These are phyloP conservation scores for Hirsutella thompsonii DNA, from an alignment of 2,329 filamentous ascomycete genomes.

Conservation along the genomic window DNA sequence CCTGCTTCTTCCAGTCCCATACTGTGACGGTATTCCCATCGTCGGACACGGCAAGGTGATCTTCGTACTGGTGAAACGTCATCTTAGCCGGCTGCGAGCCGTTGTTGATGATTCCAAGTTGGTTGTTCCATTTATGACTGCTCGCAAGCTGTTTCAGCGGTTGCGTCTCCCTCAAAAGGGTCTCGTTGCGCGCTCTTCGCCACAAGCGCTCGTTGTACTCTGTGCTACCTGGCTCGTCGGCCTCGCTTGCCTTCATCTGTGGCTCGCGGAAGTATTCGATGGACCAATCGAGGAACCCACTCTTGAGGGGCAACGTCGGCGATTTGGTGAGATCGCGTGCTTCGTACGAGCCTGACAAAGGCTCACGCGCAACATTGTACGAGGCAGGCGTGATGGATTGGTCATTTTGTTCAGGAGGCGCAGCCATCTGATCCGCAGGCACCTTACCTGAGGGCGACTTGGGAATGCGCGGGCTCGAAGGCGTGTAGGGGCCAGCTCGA, in stretches of 20 bases:
- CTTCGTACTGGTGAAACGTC: conserved; percentile 96
- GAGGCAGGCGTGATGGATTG: conserved; percentile 49
- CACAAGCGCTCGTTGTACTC: conserved; percentile 94
- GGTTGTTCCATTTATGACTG: conserved; percentile 75
- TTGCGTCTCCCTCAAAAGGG: conserved; percentile 82
- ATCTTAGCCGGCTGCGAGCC: conserved; percentile 81
- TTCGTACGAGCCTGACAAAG: conserved; percentile 64
- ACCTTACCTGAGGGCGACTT: conserved; percentile 22
- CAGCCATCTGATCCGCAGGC: conserved; percentile 26
- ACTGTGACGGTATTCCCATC: conserved; percentile 82
- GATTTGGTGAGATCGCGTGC: conserved; percentile 43
- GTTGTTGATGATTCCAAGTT: conserved; percentile 76
- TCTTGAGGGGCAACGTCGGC: conserved; percentile 62
- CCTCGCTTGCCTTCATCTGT: conserved; percentile 93
- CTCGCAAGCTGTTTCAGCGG: conserved; percentile 83
- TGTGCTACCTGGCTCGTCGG: conserved; percentile 88
- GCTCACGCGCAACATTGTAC: conserved; percentile 65
- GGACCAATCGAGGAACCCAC: conserved; percentile 87
- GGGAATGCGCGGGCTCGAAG: conserved; percentile 14
- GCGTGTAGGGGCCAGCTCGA: conserved; percentile 20
- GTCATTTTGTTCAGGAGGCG: conserved; percentile 66
- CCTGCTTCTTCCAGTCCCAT: conserved; percentile 83
- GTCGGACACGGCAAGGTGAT: conserved; percentile 87
- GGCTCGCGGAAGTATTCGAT: conserved; percentile 96
- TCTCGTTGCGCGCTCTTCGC: conserved; percentile 85